Evolutionary conservation across 305 asterid species (phyloP).

Genomic region (Fraxinus dipetala): DNA sequence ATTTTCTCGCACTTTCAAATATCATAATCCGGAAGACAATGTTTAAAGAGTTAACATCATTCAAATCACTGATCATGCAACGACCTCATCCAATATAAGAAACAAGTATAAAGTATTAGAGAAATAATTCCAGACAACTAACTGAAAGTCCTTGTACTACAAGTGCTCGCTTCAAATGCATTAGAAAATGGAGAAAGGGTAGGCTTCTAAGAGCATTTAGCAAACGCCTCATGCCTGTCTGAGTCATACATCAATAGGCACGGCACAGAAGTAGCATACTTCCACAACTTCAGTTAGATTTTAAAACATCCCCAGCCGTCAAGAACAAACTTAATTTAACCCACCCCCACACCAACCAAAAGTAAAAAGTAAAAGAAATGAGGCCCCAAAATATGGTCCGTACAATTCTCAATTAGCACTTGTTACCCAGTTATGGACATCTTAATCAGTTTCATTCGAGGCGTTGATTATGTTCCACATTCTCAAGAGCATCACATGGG

Average conservation of each 20-base stretch:
- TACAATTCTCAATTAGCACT: not conserved
- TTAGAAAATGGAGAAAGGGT: not conserved
- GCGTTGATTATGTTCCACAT: not conserved
- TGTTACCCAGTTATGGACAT: not conserved
- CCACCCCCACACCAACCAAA: not conserved
- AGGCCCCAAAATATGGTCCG: not conserved
- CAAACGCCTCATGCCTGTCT: not conserved
- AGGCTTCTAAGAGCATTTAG: not conserved
- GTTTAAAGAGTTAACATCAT: not conserved
- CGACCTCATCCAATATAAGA: slow-evolving; percentile 17
- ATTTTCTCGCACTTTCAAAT: not conserved
- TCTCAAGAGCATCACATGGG: not conserved
- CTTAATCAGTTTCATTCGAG: not conserved
- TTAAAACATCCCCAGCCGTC: not conserved
- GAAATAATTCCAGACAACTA: slow-evolving; percentile 11
- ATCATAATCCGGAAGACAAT: slow-evolving; percentile 11
- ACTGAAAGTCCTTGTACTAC: slow-evolving; percentile 11
- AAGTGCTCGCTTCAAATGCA: not conserved
- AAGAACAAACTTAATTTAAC: not conserved
- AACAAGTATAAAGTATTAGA: slow-evolving; percentile 11
- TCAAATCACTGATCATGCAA: slow-evolving; percentile 9
- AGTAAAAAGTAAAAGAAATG: not conserved
- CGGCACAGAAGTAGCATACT: not conserved
- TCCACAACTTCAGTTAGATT: not conserved
- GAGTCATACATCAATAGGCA: not conserved